A percentile compares a stretch with the other conserved stretches of the same genome.
Evolutionary conservation across 2,329 filamentous ascomycete genomes (phyloP).

Genomic region (Colletotrichum orchidophilum): DNA sequence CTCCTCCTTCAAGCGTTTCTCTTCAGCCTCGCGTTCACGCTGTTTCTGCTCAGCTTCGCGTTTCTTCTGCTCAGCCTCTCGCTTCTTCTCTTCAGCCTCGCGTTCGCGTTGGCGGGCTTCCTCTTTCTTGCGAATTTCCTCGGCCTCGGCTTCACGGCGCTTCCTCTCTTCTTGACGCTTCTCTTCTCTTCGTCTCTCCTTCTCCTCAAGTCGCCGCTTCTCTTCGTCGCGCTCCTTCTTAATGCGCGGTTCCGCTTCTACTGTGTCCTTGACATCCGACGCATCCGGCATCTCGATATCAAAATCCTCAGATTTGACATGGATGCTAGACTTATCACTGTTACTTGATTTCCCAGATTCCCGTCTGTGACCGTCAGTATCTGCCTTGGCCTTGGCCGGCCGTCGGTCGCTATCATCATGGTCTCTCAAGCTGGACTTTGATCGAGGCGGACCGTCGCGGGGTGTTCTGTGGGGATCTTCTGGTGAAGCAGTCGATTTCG

Average conservation of each 20-base stretch:
- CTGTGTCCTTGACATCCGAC: constrained; percentile 41
- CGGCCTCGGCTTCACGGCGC: constrained; percentile 45
- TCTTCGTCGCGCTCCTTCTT: constrained; percentile 49
- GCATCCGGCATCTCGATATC: constrained; percentile 67
- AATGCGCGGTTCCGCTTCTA: constrained; percentile 41
- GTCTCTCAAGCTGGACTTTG: constrained; percentile 47
- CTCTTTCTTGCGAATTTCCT: constrained; percentile 44
- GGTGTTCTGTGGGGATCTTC: constrained; percentile 51
- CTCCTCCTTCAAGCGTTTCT: constrained; percentile 44
- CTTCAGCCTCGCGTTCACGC: constrained; percentile 49
- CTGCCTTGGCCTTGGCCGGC: constrained; percentile 45
- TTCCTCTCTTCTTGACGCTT: constrained; percentile 36
- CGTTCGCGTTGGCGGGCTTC: constrained; percentile 28
- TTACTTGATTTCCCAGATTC: constrained; percentile 52
- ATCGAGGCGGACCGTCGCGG: constrained; percentile 31
- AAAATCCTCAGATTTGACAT: constrained; percentile 65
- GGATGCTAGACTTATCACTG: constrained; percentile 60
- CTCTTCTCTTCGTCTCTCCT: constrained; percentile 35
- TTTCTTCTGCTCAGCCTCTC: constrained; percentile 34
- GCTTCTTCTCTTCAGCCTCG: constrained; percentile 31
- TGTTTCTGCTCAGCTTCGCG: constrained; percentile 44
- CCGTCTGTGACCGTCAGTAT: constrained; percentile 50
- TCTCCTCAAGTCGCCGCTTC: constrained; percentile 44
- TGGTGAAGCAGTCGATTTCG: constrained; percentile 53
- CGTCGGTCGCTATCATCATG: constrained; percentile 50